Conservation (phyloP, 345 rosid species). For the Streptanthus diversifolius region DNA sequence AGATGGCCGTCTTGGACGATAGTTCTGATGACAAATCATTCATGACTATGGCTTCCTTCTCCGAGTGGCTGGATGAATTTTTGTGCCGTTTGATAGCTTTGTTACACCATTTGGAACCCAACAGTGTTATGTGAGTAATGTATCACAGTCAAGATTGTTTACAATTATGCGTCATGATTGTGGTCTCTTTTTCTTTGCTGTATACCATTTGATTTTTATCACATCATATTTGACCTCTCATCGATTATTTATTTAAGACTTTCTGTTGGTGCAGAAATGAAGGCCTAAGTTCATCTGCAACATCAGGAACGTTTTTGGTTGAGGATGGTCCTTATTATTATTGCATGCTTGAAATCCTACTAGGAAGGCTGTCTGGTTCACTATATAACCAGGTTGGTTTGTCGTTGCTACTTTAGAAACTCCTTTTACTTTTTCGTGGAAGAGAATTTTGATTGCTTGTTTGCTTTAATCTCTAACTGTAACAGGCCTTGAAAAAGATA, state of each 20-base stretch:
- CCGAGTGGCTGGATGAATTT: constrained; percentile 98
- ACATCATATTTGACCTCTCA: neutral
- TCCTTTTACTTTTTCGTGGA: neutral
- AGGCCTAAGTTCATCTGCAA: constrained; percentile 83
- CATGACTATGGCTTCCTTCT: constrained; percentile 72
- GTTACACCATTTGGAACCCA: constrained; percentile 91
- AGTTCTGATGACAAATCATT: constrained; percentile 52
- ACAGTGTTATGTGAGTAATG: constrained; percentile 76
- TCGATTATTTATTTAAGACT: neutral
- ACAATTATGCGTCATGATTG: constrained; percentile 4
- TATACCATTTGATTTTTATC: neutral
- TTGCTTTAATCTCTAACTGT: constrained; percentile 40
- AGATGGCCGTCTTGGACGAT: constrained; percentile 88
- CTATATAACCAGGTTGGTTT: constrained; percentile 86
- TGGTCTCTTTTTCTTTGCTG: constrained; percentile 11
- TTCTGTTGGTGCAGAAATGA: constrained; percentile 60
- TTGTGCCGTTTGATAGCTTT: constrained; percentile 82
- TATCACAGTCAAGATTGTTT: neutral
- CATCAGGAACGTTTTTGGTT: constrained; percentile 93
- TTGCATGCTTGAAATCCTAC: constrained; percentile 96
- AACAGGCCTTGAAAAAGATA: constrained; percentile 91
- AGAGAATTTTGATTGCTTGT: constrained; percentile 12
- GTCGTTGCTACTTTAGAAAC: constrained; percentile 4
- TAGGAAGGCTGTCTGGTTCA: constrained; percentile 84
- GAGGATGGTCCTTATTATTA: constrained; percentile 97